Base-by-base conservation (phyloP, 140 eudicot species). In the Oenanthe javanica region DNA sequence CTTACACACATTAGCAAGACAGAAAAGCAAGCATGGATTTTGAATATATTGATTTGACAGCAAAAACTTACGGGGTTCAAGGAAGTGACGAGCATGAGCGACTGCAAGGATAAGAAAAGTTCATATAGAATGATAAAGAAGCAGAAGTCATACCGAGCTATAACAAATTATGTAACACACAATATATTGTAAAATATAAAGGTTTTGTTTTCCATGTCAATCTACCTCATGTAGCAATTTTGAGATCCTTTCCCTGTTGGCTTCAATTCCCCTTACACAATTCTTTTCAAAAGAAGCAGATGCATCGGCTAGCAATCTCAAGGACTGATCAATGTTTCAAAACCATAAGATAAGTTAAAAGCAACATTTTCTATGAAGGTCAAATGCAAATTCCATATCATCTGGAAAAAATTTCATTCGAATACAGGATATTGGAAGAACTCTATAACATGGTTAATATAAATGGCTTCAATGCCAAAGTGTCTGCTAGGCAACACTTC, bases 31-130 rank as follows among this genome's bases (percentile, higher is more conserved):
- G n/a, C 63, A 38, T 9, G 55, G 21, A 11, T 27, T 21, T 43
- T n/a, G 15, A 7, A 31, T 6, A 75, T 78, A 81, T 51, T 5
- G 5, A 69, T 31, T 6, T 27, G n/a, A 42, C 49, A 61, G 47
- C 12, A 69, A 36, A 57, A 75, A 84, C 99, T 92, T 92, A 95
- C 98, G 36, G 97, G 99, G 86, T 95, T 95, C 85, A 95, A 88
- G 66, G 97, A 90, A 71, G 99, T 95, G 55, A 95, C 97, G 31
- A 95, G 98, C 99, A 95, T 95, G 75, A 95, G 98, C 61, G 99
- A 95, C 97, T 93, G 98, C 88, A 89, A 78, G n/a, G 57, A 73
- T 55, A 55, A 13, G 61, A 79, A 80, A 51, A 81, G 40, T 80
- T 51, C 25, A 38, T 54, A 59, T 38, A 38, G 61, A 36, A 27